Evolutionary conservation across 805 yeast genomes (phyloP), one percentile per base, ranked within the genome.

Genomic region (Ogataea angusta): DNA sequence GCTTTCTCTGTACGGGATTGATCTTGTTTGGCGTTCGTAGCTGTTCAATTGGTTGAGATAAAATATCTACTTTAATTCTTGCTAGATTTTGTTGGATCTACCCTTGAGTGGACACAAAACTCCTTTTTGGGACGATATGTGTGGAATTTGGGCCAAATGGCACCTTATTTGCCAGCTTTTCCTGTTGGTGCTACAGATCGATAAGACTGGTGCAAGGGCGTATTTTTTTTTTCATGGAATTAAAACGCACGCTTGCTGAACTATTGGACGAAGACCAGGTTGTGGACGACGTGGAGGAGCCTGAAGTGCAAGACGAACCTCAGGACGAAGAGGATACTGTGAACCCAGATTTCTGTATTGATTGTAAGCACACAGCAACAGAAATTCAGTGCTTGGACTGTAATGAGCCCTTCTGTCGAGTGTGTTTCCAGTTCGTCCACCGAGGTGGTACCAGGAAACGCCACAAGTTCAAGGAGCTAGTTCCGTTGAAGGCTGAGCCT

Each of bases 311-410:
- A 14, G 36, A 33, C 4, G 47, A n/a, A 6, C 23, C 45, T 10
- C 57, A 54, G 17, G 61, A 48, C 3, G 64, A 54, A 3, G 59
- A 53, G 1, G 59, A 55, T 4, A 60, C 50, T 26, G 45, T 43
- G 13, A 68, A 70, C 54, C 62, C 70, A 10, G 52, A 60, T 9
- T 62, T 73, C 30, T 85, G 93, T 59, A 70, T 78, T 13, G 91
- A 84, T 49, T 84, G 93, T 58, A 75, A 75, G 26, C 87, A 83
- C 55, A 85, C 80, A 78, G 82, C 85, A 15, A 66, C 75, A 4
- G 86, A 81, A 49, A 59, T 80, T n/a, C 59, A 66, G 26, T 84
- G 93, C 59, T 54, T 62, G 23, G 70, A 70, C 42, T 84, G 93
- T 62, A 76, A 73, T 29, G 91, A 84, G 52, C 68, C 68, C 12